Evolutionary conservation across 345 rosid genomes (phyloP), one percentile per base, ranked within the genome.

Genomic region (Physaria fendleri): DNA sequence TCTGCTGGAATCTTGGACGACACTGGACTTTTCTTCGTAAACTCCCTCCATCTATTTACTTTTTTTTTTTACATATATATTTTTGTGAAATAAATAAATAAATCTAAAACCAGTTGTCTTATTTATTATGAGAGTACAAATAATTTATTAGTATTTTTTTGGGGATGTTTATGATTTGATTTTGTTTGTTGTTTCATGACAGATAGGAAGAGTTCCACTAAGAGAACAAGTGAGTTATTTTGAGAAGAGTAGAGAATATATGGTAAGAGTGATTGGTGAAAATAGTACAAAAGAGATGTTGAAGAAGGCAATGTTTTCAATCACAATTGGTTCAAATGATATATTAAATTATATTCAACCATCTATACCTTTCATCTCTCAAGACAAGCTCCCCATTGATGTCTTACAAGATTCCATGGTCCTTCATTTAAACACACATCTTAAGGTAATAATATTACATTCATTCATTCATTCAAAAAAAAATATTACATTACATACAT

Each of bases 241-340:
- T 53, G 79, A 82, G 58, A 59, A 76, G 34, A 82, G 78, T 41
- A 72, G 78, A 60, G 64, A 58, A n/a, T 63, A 78, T 30, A 67
- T 84, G 76, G 78, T 74, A 55, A 61, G 27, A 28, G 13, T 50
- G 34, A 59, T 75, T 65, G 82, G 84, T 5, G 79, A 77, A 69
- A 71, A 58, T 59, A 62, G 65, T n/a, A 81, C 84, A 2, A 70
- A 56, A 49, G 65, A 76, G 4, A 37, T 73, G 17, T 41, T 78
- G 48, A 66, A 76, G 71, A 75, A 73, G 37, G 63, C 82, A 25
- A 67, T 82, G 22, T 82, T 82, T 59, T 72, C 83, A 14, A 48
- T 82, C 33, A 76, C 84, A 28, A 66, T 77, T 20, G 83, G 85
- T 6, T 77, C 84, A 43, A 85, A 85, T 61, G 88, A 82, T 58